These are phyloP conservation scores for Tolypocladium ophioglossoides DNA, from an alignment of 2,329 filamentous ascomycete species.

Conservation along the genomic window DNA sequence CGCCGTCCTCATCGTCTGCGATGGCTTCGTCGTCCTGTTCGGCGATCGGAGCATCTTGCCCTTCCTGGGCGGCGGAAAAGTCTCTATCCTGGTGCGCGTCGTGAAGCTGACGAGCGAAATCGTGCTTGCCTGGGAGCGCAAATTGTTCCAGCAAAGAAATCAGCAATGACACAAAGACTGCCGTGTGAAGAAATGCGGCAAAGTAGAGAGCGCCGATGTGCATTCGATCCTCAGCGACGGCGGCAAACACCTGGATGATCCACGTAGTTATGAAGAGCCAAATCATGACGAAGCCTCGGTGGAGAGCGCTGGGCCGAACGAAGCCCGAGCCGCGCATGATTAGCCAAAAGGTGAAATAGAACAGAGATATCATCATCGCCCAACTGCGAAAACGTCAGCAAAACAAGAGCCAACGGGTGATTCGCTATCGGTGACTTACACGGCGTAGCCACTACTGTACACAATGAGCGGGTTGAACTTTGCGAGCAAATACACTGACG, in stretches of 20 bases:
- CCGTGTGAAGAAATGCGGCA: conserved; percentile 68
- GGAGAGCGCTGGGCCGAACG: conserved; percentile 74
- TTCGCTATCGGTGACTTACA: conserved; percentile 31
- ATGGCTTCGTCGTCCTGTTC: conserved; percentile 1
- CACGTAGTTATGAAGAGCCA: conserved; percentile 78
- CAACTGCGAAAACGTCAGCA: conserved; percentile 36
- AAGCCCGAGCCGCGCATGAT: conserved; percentile 69
- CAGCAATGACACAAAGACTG: conserved; percentile 61
- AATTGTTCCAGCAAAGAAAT: conserved; percentile 76
- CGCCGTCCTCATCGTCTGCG: conserved; percentile 7
- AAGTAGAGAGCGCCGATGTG: conserved; percentile 70
- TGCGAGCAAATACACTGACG: conserved; percentile 61
- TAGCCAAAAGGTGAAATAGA: conserved; percentile 75
- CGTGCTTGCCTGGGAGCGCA: conserved; percentile 58
- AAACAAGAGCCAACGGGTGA: background rate
- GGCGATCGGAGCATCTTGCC: conserved; percentile 10
- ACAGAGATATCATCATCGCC: conserved; percentile 76
- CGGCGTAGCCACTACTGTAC: conserved; percentile 80
- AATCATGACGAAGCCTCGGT: conserved; percentile 67
- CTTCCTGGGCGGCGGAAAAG: conserved; percentile 21
- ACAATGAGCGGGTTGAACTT: conserved; percentile 84
- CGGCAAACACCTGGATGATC: conserved; percentile 58
- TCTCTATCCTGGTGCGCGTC: conserved; percentile 35
- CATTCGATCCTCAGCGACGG: conserved; percentile 66
- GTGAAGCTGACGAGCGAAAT: conserved; percentile 51